These are phyloP conservation scores for Chernovozyma aurita DNA, from an alignment of 1,139 yeast genomes.

Conservation along the genomic window DNA sequence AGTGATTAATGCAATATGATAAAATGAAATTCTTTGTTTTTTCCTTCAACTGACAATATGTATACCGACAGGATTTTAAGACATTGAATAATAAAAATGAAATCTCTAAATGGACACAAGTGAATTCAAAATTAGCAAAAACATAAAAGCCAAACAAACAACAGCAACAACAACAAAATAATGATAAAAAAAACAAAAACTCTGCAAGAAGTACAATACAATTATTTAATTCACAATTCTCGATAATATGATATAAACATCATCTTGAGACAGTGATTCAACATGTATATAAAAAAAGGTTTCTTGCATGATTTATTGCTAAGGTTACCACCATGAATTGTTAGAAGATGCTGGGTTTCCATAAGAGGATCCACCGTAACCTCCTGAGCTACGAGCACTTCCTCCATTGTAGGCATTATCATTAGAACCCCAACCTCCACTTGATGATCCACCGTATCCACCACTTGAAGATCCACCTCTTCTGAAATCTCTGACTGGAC, in stretches of 20 bases:
- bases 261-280: too few species aligned
- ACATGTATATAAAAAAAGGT: too few species aligned
- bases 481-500: slow-evolving; percentile 60
- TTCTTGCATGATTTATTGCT: neutral
- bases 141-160: slow-evolving; percentile 9
- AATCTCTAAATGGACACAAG: slow-evolving; percentile 12
- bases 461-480: slow-evolving; percentile 33
- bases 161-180: slow-evolving; percentile 5
- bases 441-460: slow-evolving; percentile 15
- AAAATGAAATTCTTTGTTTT: slow-evolving; percentile 12
- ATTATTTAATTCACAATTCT: too few species aligned
- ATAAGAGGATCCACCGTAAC: slow-evolving; percentile 20
- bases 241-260: too few species aligned
- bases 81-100: slow-evolving; percentile 7
- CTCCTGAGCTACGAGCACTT: slow-evolving; percentile 11
- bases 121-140: slow-evolving; percentile 10
- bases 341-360: slow-evolving; percentile 29
- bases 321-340: slow-evolving; percentile 40
- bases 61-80: neutral
- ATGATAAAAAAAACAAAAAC: slow-evolving; percentile 7
- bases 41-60: neutral
- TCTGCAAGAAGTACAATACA: too few species aligned
- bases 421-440: slow-evolving; percentile 21
- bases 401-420: slow-evolving; percentile 16
- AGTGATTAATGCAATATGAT: slow-evolving; percentile 21